Evolutionary conservation across 306 rosid species (phyloP), one percentile per base, ranked within the genome.

Genomic region (Glycine tomentella): DNA sequence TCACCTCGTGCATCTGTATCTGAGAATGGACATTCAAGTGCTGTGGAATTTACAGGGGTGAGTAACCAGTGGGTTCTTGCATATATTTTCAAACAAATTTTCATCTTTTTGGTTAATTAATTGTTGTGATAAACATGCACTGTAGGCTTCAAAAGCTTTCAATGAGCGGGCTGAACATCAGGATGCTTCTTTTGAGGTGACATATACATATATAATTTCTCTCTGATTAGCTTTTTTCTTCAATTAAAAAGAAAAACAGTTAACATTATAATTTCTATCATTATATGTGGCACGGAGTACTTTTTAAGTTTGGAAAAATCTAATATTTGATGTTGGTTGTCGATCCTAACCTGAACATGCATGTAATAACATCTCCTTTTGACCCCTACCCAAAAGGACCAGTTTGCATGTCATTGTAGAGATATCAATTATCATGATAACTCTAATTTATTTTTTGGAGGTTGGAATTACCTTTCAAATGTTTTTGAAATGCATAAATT

Each of bases 1-100:
- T 90, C 98, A 0, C 98, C 98, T 20, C 91, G 95, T 72, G 92
- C 90, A 73, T 94, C 98, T 9, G 87, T 92, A 49, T 92, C 97
- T 57, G 98, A 94, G 79, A 92, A 90, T 49, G 97, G 95, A 15
- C 88, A 86, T 67, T 78, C 85, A 33, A 84, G 17, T 85, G 79
- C 89, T 82, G 68, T 87, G 82, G 94, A 92, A 69, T 89, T 82
- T 86, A 71, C 80, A 53, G 69, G 63, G 46, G 91, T 90, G 84
- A 85, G 97, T 87, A 71, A 85, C 86, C 51, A 45, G 77, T 84
- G 64, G 34, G 10, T 74, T 77, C 33, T 38, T 38, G 45, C 38
- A 55, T 8, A 50, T 79, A 49, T 67, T 40, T 77, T 76, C 42
- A n/a, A 55, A 59, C 8, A 63, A 56, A 5, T 48, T 46, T 80